Percentiles rank a stretch among this genome's conserved stretches.
These are phyloP conservation scores for Psilocybe tampanensis DNA, from an alignment of 768 basidiomycete species.

Conservation along the genomic window DNA sequence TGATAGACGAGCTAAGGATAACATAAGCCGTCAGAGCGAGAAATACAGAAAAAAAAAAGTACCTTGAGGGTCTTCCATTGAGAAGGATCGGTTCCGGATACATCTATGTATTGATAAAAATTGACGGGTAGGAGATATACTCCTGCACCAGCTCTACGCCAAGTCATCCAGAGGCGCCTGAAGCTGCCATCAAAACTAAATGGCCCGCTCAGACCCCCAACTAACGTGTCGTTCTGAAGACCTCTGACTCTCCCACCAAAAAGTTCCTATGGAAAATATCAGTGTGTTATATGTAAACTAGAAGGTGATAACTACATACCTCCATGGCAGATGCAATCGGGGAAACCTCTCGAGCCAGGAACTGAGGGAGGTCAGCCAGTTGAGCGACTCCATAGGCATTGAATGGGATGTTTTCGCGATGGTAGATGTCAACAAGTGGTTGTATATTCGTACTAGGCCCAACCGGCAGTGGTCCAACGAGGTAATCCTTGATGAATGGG, in stretches of 20 bases:
- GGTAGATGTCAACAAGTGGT: constrained; percentile 53
- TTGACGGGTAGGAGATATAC: constrained; percentile 55
- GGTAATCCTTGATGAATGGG: constrained; percentile 54
- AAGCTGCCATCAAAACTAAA: constrained; percentile 64
- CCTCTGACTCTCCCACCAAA: constrained; percentile 49
- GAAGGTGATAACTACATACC: too few species aligned
- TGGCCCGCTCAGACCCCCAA: constrained; percentile 47
- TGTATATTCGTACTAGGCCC: constrained; percentile 38
- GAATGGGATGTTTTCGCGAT: constrained; percentile 52
- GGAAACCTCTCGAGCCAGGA: constrained; percentile 35
- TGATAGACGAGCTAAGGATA: constrained; percentile 56
- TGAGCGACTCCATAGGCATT: constrained; percentile 47
- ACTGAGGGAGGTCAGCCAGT: constrained; percentile 28
- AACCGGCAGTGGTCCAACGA: constrained; percentile 61
- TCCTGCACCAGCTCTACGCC: constrained; percentile 51
- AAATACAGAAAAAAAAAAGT: not conserved
- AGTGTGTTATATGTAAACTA: too few species aligned
- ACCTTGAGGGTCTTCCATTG: constrained; percentile 58
- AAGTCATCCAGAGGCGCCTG: constrained; percentile 55
- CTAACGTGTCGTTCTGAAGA: constrained; percentile 49
- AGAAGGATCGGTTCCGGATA: constrained; percentile 52
- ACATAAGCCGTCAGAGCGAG: not conserved
- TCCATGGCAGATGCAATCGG: constrained; percentile 42
- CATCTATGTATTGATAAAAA: constrained; percentile 60
- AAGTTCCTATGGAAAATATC: constrained; percentile 38